Evolutionary conservation across 305 asterid genomes (phyloP).

Genomic region (Fraxinus floribunda): DNA sequence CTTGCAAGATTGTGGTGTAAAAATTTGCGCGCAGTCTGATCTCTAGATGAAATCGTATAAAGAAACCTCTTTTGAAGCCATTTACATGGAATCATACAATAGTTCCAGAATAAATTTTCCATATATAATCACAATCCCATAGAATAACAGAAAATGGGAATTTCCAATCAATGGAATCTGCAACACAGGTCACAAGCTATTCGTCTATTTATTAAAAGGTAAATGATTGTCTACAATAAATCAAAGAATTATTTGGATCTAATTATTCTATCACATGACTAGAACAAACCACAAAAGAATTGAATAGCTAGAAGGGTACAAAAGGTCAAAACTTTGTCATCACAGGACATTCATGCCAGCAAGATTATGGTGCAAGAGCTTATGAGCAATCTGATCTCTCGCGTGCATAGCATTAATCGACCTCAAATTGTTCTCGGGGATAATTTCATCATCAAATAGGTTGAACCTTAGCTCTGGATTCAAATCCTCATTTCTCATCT

Average conservation of each 20-base stretch:
- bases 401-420: conserved; percentile 40
- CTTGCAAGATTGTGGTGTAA: background rate
- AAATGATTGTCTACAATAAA: background rate
- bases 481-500: conserved; percentile 49
- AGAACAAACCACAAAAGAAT: conserved; percentile 20
- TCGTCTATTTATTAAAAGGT: conserved; percentile 5
- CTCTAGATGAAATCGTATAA: background rate
- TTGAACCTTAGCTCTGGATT: conserved; percentile 34
- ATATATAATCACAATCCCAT: background rate
- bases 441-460: conserved; percentile 41
- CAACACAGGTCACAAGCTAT: background rate
- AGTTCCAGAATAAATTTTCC: background rate
- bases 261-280: conserved; percentile 10
- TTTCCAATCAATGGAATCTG: background rate
- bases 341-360: conserved; percentile 26
- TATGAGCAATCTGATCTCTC: conserved; percentile 51
- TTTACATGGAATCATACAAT: background rate
- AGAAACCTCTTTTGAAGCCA: background rate
- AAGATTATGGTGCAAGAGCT: conserved; percentile 42
- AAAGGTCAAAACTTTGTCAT: background rate
- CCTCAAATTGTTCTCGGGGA: conserved; percentile 36
- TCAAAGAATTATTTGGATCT: background rate
- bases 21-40: background rate
- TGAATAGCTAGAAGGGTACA: background rate
- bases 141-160: background rate